Conservation (phyloP, 768 basidiomycete genomes). For the Amanita rubescens region DNA sequence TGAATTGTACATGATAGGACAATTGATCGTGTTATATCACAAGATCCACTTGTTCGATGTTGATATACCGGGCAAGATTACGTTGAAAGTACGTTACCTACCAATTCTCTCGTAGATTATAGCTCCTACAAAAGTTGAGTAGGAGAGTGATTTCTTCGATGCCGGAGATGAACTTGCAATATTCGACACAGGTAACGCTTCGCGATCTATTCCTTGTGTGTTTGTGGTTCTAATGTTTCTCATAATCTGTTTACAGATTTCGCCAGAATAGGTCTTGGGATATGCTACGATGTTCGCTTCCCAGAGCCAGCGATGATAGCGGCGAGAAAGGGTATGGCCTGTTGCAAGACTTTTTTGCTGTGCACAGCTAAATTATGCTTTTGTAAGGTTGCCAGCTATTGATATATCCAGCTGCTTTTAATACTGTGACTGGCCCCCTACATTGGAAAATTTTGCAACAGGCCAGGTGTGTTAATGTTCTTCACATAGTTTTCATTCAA, state of each 20-base stretch:
- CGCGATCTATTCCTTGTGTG: neutral
- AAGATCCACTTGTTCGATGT: constrained; percentile 98
- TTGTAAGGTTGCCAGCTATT: constrained; percentile 72
- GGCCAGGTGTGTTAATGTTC: constrained; percentile 45
- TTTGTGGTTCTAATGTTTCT: neutral
- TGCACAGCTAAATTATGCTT: neutral
- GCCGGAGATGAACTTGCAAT: constrained; percentile 67
- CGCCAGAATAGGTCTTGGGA: constrained; percentile 90
- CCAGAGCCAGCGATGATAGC: constrained; percentile 90
- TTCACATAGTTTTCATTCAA: neutral
- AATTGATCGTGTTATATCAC: constrained; percentile 80
- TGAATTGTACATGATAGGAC: constrained; percentile 40
- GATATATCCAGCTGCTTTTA: constrained; percentile 94
- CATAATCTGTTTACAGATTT: constrained; percentile 48
- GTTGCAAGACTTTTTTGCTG: neutral
- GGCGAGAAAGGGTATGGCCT: constrained; percentile 65
- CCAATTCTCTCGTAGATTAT: neutral
- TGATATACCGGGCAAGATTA: constrained; percentile 90
- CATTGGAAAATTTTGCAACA: constrained; percentile 94
- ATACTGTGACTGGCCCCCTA: constrained; percentile 88
- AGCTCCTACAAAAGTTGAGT: constrained; percentile 8
- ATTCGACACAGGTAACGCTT: constrained; percentile 74
- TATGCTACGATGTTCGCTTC: constrained; percentile 95
- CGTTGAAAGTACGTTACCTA: constrained; percentile 57
- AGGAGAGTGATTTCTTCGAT: constrained; percentile 87